A percentile compares a stretch with the other conserved stretches of the same genome.
Evolutionary conservation across 371 early-diverging fungal species (phyloP).

Genomic region (Sanchytrium tribonematis): DNA sequence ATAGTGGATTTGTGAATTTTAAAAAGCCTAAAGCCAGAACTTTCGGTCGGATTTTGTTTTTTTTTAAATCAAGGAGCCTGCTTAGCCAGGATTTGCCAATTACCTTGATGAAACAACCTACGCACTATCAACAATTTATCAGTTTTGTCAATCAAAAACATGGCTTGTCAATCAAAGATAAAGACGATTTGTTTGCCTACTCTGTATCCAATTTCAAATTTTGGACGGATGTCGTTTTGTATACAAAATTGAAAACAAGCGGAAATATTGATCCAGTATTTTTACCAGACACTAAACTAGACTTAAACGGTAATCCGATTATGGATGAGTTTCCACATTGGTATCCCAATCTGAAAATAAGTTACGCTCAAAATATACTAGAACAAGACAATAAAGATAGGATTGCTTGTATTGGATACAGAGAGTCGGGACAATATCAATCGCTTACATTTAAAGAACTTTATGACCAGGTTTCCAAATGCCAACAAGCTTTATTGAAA

Average conservation of each 20-base stretch:
- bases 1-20: no score
- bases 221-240: background rate
- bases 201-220: background rate
- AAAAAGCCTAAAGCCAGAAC: no score
- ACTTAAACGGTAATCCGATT: no score
- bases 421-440: slow-evolving; percentile 13
- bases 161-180: background rate
- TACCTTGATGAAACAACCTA: background rate
- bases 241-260: background rate
- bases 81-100: background rate
- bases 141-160: background rate
- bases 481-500: slow-evolving; percentile 36
- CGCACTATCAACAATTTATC: no score
- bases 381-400: background rate
- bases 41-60: no score
- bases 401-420: background rate
- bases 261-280: background rate
- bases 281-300: no score
- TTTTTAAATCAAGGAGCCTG: no score
- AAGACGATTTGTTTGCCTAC: background rate
- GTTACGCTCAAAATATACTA: background rate
- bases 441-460: slow-evolving; percentile 44
- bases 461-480: slow-evolving; percentile 32
- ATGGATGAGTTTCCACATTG: background rate
- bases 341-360: background rate